Evolutionary conservation across 2,329 filamentous ascomycete genomes (phyloP).

Genomic region (Volutella citrinella): DNA sequence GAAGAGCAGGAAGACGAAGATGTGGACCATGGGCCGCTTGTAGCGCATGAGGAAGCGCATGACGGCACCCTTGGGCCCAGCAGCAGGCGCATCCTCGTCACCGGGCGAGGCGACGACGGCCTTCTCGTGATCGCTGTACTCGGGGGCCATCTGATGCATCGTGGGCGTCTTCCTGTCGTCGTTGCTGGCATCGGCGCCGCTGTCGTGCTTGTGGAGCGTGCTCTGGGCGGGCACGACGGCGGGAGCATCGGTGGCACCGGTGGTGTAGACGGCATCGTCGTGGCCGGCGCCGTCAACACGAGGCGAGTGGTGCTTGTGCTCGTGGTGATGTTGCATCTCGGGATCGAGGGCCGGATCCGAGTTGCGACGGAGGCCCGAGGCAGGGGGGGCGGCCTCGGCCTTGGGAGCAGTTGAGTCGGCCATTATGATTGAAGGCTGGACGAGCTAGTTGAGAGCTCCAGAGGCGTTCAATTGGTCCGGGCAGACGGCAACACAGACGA

Average conservation of each 20-base stretch:
- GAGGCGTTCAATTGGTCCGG: background rate
- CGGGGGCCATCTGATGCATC: slow-evolving; percentile 26
- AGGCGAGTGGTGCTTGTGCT: slow-evolving; percentile 40
- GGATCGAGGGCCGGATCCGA: slow-evolving; percentile 29
- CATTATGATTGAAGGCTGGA: slow-evolving; percentile 8
- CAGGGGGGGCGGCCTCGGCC: background rate
- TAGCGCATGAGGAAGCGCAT: slow-evolving; percentile 41
- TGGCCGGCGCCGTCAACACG: slow-evolving; percentile 30
- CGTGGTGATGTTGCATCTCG: slow-evolving; percentile 41
- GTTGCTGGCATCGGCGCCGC: slow-evolving; percentile 10
- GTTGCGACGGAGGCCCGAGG: slow-evolving; percentile 14
- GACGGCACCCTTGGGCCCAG: slow-evolving; percentile 21
- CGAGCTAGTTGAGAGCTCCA: background rate
- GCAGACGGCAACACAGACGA: background rate
- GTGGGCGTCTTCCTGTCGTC: slow-evolving; percentile 6
- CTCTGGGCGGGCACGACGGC: slow-evolving; percentile 31
- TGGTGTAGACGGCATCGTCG: slow-evolving; percentile 46
- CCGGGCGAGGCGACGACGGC: slow-evolving; percentile 29
- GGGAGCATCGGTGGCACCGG: slow-evolving; percentile 36
- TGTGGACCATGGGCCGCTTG: slow-evolving; percentile 45
- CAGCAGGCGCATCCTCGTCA: slow-evolving; percentile 19
- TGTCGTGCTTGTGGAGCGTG: slow-evolving; percentile 27
- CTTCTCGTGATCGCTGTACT: slow-evolving; percentile 41
- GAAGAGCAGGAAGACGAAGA: slow-evolving; percentile 42
- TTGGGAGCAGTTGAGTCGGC: slow-evolving; percentile 13